A percentile compares a stretch with the other conserved stretches of the same genome.
phyloP scores from a whole-genome alignment of 2,329 filamentous ascomycete genomes.

The Zasmidium cellare region DNA sequence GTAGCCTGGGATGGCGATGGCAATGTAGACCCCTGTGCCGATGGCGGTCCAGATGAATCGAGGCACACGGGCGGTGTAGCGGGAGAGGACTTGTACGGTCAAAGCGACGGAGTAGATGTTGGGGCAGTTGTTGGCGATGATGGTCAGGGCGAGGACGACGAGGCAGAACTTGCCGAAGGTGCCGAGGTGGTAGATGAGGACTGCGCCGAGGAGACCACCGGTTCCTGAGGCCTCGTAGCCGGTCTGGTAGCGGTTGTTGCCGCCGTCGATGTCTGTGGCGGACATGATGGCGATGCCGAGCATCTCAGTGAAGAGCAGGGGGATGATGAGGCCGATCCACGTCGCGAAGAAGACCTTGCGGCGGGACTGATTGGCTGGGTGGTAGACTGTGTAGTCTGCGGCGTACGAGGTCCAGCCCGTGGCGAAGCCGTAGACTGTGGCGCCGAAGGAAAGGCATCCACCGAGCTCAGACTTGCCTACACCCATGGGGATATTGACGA shows the following conservation, averaged over 20 bases:
- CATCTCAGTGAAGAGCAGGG: slow-evolving; percentile 72
- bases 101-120: slow-evolving; percentile 66
- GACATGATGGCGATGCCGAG: slow-evolving; percentile 70
- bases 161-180: slow-evolving; percentile 71
- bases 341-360: slow-evolving; percentile 68
- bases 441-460: slow-evolving; percentile 63
- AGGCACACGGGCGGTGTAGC: slow-evolving; percentile 60
- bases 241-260: slow-evolving; percentile 54
- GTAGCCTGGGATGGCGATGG: slow-evolving; percentile 70
- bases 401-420: slow-evolving; percentile 75
- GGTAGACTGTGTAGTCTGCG: slow-evolving; percentile 79
- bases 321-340: slow-evolving; percentile 67
- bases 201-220: slow-evolving; percentile 66
- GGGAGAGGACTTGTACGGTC: slow-evolving; percentile 65
- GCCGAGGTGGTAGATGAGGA: slow-evolving; percentile 63
- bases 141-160: slow-evolving; percentile 44
- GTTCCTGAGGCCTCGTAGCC: slow-evolving; percentile 60
- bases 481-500: slow-evolving; percentile 61
- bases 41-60: slow-evolving; percentile 68
- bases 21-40: slow-evolving; percentile 64
- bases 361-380: slow-evolving; percentile 62
- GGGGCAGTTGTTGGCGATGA: slow-evolving; percentile 49
- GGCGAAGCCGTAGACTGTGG: slow-evolving; percentile 67
- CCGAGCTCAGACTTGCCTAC: slow-evolving; percentile 61
- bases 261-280: slow-evolving; percentile 57